Base-by-base conservation (phyloP, 2,329 filamentous ascomycete species). In the Lecanicillium sp. region DNA sequence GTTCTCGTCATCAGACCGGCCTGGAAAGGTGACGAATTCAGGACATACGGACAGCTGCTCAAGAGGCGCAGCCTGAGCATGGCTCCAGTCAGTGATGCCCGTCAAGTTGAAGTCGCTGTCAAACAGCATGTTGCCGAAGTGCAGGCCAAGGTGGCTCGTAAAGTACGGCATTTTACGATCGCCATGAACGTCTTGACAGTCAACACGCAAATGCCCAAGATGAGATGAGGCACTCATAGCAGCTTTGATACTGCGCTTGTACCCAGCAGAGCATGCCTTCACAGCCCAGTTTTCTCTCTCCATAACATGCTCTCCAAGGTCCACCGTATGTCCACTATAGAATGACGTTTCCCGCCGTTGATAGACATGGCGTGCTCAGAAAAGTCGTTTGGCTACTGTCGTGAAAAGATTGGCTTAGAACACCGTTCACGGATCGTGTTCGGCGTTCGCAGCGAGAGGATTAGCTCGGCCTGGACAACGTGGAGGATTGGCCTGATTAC, bases 161-260 rank as follows among this genome's bases (percentile, higher is more conserved):
- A 69, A 51, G 43, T 65, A 64, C 0, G 60, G 65, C 15, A n/a
- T n/a, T n/a, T n/a, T n/a, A 7, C 42, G 15, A 2, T 29, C 18
- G 4, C 39, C 17, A 5, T 28, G 19, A 2, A 28, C 29, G 2
- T 51, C 33, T 17, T 55, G 42, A 33, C 62, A 69, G 19, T 65
- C 59, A n/a, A 70, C 49, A 17, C 60, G 56, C 20, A 69, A 38
- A 44, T 61, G 57, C 2, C 66, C 59, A 1, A 62, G 61, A 40
- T 69, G 66, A 4, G 63, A 56, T 8, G 61, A 55, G 2, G 66
- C 64, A 19, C 58, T 65, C 58, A 69, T 58, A 4, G 65, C 55
- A 33, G 51, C 53, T 44, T 43, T 44, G 22, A 61, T 53, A 3
- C 44, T 43, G 15, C 47, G 47, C 4, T 45, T 36, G 37, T 48